Base-by-base conservation (phyloP, 2,329 filamentous ascomycete species). In the Claviceps sorghi region DNA sequence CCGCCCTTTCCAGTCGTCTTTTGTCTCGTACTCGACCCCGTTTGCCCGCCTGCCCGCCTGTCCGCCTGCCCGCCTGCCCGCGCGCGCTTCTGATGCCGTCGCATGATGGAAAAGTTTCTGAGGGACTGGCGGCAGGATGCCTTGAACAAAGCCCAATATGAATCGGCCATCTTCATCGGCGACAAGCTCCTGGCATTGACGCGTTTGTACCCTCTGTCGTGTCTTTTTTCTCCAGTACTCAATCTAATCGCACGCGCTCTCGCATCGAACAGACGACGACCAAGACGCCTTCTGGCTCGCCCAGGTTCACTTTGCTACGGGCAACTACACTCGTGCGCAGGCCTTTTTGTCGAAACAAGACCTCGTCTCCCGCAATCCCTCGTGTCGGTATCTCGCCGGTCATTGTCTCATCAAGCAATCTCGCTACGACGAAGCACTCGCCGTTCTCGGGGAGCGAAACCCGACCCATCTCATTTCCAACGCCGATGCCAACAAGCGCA, bases 241-340 rank as follows among this genome's bases (percentile, higher is more conserved):
- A 15, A 22, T 32, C 48, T 42, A 45, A 36, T 19, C 6, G 22
- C 19, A 10, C 26, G 13, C 34, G 30, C 34, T 34, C 49, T 47
- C 32, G 10, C 45, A 48, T 48, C 51, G 40, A 53, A 9, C 58
- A 96, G 93, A 90, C 63, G 86, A 91, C 66, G 89, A 95, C 62
- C 84, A 88, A 58, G 93, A 98, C 67, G 91, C 90, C 42, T 95
- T 95, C 65, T 96, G 89, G 85, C 83, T 98, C 44, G 93, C 93
- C n/a, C 91, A 97, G 69, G 88, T 95, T 40, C 91, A 98, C 69
- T 98, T 97, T 70, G 86, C 84, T 50, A 93, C 88, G 48, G 90
- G 88, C 61, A 95, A 97, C 72, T 96, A 95, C 68, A 93, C 86
- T 9, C 86, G 93, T 61, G 90, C 93, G 2, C 84, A 95, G 61